Evolutionary conservation across 2,329 filamentous ascomycete species (phyloP), one percentile per base, ranked within the genome.

Genomic region (Teratosphaeria nubilosa): DNA sequence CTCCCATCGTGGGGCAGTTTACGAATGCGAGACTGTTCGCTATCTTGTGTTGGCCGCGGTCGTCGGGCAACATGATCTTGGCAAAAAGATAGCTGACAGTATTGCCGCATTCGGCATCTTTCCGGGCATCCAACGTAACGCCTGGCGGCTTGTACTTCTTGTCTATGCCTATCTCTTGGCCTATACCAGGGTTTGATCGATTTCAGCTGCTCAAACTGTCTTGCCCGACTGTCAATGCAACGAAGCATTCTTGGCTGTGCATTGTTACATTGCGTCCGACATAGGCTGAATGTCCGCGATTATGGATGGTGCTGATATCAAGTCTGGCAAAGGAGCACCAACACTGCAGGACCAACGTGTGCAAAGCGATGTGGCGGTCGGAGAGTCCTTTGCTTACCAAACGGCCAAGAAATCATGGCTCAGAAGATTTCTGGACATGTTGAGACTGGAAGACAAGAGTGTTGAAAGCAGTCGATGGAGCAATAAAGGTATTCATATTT

Each of bases 41-140:
- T 41, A 41, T 41, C 34, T 41, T 41, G 13, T 5, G 34, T 41
- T 41, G 34, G 34, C 34, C 34, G 34, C 34, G 50, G n/a, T 24
- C 50, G 20, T 16, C 25, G 50, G 50, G 11, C 63, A 67, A 60
- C 69, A 66, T 27, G 71, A 54, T 4, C 56, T 11, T 22, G 41
- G 41, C 41, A 48, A 10, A 48, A 48, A 30, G 27, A 30, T 30
- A 30, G 27, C 5, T 5, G 41, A 48, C n/a, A 20, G 41, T n/a
- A 48, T 20, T 20, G 41, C 20, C 41, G 22, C 20, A 22, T 20
- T 22, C 41, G 41, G n/a, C 27, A 30, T 5, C 27, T 4, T 30
- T 7, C 20, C 20, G 41, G 5, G 16, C 11, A 11, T 37, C 20
- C 20, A 41, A 14, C 20, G 22, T 20, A 16, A 20, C n/a, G n/a